phyloP scores from a whole-genome alignment of 1,284 basidiomycete genomes.

The Moesziomyces aphidis region DNA sequence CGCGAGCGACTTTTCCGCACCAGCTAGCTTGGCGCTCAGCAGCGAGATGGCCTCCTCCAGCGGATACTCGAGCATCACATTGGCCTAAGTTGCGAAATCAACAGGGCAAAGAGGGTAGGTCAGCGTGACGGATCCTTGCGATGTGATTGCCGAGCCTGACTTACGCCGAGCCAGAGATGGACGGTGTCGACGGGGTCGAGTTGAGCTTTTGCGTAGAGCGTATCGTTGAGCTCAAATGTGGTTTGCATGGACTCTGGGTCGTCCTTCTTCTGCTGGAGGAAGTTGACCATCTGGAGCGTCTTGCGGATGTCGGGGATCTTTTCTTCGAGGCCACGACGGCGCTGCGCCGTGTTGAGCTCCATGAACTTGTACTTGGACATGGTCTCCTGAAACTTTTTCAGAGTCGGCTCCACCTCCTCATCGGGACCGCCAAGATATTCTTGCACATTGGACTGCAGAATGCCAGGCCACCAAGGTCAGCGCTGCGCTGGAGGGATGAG shows the following conservation, averaged over 20 bases:
- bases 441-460: conserved; percentile 79
- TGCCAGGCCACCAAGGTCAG: neutral
- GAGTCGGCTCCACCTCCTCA: conserved; percentile 80
- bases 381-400: conserved; percentile 90
- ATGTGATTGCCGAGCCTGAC: conserved; percentile 13
- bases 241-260: conserved; percentile 77
- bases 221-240: conserved; percentile 96
- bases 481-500: neutral
- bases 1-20: conserved; percentile 78
- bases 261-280: conserved; percentile 72
- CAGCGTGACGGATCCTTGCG: neutral
- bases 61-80: conserved; percentile 96
- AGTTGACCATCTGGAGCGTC: conserved; percentile 89
- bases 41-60: conserved; percentile 82
- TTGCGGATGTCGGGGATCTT: conserved; percentile 98
- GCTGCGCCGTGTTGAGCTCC: conserved; percentile 86
- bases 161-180: conserved; percentile 93
- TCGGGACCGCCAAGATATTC: conserved; percentile 85
- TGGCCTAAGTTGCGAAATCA: conserved; percentile 48
- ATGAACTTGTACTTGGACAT: conserved; percentile 99
- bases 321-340: conserved; percentile 82
- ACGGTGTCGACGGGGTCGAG: conserved; percentile 88
- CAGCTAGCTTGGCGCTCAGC: conserved; percentile 80
- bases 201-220: conserved; percentile 89
- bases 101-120: neutral